These are phyloP conservation scores for Babjeviella inositovora DNA, from an alignment of 805 yeast species.

Conservation along the genomic window DNA sequence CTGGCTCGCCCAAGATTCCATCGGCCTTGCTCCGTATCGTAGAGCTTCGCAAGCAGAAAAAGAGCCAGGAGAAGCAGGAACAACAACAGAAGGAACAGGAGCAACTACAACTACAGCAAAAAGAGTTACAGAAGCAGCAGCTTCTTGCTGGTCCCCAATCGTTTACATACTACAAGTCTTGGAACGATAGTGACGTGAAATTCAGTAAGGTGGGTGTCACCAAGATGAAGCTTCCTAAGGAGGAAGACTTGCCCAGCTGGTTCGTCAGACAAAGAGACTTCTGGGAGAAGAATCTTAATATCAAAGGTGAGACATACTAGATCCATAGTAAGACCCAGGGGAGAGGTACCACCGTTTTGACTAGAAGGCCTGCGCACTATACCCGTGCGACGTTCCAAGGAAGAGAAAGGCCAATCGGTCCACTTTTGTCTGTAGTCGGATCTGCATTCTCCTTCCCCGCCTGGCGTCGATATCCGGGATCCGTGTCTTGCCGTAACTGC, in stretches of 20 bases:
- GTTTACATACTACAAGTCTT: constrained; percentile 23
- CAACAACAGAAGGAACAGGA: constrained; percentile 6
- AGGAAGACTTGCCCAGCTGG: constrained; percentile 60
- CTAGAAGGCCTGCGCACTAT: no score
- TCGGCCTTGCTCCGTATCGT: constrained; percentile 37
- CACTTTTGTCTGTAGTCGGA: no score
- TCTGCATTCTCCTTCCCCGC: no score
- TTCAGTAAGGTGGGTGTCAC: constrained; percentile 20
- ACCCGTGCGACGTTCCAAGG: no score
- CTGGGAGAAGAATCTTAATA: constrained; percentile 38
- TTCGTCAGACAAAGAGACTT: constrained; percentile 41
- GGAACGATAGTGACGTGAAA: constrained; percentile 12
- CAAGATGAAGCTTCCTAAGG: constrained; percentile 40
- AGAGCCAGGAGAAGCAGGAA: constrained; percentile 4
- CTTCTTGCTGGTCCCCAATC: no score
- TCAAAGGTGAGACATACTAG: constrained; percentile 3
- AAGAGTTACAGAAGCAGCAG: constrained; percentile 12
- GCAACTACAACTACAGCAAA: constrained; percentile 10
- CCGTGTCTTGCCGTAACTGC: no score
- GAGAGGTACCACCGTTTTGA: no score
- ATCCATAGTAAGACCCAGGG: no score
- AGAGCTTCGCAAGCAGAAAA: constrained; percentile 12
- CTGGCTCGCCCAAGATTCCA: constrained; percentile 60
- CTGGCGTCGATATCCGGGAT: no score
- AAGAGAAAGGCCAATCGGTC: no score